phyloP scores from a whole-genome alignment of 306 rosid genomes.

The Corylus avellana region DNA sequence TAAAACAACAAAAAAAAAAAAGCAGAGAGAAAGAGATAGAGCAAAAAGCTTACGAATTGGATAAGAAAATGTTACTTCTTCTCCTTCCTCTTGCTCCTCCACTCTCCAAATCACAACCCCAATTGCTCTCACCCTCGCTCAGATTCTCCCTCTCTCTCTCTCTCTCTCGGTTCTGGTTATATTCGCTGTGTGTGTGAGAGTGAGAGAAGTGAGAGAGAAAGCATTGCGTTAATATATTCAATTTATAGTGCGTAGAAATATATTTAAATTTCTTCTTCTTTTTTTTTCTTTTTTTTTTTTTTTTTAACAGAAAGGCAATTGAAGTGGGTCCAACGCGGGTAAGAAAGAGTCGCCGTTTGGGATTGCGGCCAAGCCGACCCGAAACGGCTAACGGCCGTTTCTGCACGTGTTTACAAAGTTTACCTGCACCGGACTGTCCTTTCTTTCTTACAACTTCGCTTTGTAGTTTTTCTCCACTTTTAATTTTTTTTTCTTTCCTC shows the following conservation, averaged over 20 bases:
- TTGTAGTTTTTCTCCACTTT: neutral
- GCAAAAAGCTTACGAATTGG: slow-evolving; percentile 48
- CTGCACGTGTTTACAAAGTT: slow-evolving; percentile 43
- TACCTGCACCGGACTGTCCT: neutral
- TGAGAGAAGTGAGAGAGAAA: neutral
- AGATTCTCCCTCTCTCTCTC: slow-evolving; percentile 17
- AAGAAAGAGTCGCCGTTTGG: slow-evolving; percentile 23
- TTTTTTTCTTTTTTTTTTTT: neutral
- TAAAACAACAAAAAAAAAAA: neutral
- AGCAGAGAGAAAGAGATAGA: neutral
- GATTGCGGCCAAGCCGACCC: slow-evolving; percentile 31
- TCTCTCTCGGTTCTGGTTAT: slow-evolving; percentile 43
- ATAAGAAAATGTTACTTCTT: slow-evolving; percentile 25
- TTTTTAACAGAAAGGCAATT: neutral
- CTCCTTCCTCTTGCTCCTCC: slow-evolving; percentile 4
- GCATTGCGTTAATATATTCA: neutral
- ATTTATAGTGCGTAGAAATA: slow-evolving; percentile 14
- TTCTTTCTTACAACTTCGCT: neutral
- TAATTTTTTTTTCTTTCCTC: too few species aligned
- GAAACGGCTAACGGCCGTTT: slow-evolving; percentile 38
- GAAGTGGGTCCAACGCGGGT: slow-evolving; percentile 28
- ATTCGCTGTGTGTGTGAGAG: slow-evolving; percentile 32
- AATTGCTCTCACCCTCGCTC: slow-evolving; percentile 9
- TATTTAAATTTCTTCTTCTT: slow-evolving; percentile 9
- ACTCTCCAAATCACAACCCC: slow-evolving; percentile 8